These are phyloP conservation scores for Coniophora puteana DNA, from an alignment of 1,284 basidiomycete genomes.

Conservation along the genomic window DNA sequence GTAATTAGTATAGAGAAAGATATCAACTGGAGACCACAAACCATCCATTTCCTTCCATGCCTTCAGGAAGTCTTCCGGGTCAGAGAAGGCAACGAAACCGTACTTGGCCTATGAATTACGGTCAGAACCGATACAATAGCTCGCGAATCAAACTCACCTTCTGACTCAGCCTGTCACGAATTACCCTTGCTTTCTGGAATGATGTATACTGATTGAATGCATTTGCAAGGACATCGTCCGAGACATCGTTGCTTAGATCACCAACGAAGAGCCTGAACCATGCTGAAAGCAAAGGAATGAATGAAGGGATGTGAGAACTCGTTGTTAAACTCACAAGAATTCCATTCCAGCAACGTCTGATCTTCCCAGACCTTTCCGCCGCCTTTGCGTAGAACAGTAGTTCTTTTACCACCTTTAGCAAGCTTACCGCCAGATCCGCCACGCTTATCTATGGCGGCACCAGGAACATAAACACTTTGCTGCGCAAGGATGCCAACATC, in stretches of 20 bases:
- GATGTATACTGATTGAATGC: conserved; percentile 92
- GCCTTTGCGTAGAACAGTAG: conserved; percentile 92
- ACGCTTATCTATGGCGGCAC: conserved; percentile 82
- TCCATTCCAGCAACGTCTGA: conserved; percentile 96
- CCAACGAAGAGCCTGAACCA: conserved; percentile 99
- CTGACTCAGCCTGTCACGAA: conserved; percentile 86
- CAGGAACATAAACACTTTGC: conserved; percentile 85
- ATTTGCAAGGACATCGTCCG: conserved; percentile 88
- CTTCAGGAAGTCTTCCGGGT: conserved; percentile 96
- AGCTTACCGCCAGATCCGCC: conserved; percentile 81
- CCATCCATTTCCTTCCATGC: conserved; percentile 99
- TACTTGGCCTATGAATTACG: conserved; percentile 77
- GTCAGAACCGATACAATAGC: conserved; percentile 7
- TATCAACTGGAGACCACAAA: conserved; percentile 31
- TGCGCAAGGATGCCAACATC: conserved; percentile 85
- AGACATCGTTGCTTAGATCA: conserved; percentile 97
- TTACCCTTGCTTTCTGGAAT: conserved; percentile 93
- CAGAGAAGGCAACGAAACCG: conserved; percentile 96
- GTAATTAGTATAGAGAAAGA: conserved; percentile 6
- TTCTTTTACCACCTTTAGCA: conserved; percentile 88
- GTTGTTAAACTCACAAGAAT: conserved; percentile 68
- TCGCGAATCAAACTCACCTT: conserved; percentile 49
- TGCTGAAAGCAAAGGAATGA: conserved; percentile 42
- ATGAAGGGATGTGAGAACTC: conserved; percentile 7
- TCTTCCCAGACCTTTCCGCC: conserved; percentile 98